A percentile compares a stretch with the other conserved stretches of the same genome.
phyloP scores from a whole-genome alignment of 2,329 filamentous ascomycete species.

The Proliferodiscus dingleyae region DNA sequence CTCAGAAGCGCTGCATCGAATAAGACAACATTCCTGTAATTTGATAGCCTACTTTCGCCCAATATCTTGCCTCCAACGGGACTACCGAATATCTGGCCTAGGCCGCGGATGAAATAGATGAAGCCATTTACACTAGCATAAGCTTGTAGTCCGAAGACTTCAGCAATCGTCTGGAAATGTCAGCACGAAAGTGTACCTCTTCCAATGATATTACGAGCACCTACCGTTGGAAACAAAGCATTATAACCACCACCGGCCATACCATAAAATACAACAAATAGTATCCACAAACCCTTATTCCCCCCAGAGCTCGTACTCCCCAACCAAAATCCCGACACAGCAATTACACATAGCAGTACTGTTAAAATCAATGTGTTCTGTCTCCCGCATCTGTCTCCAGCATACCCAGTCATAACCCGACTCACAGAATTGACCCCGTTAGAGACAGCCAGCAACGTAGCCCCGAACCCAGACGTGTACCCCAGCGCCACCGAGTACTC shows the following conservation, averaged over 20 bases:
- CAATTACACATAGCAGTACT: constrained; percentile 33
- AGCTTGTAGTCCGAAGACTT: constrained; percentile 43
- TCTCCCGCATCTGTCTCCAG: constrained; percentile 42
- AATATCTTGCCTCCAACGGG: constrained; percentile 41
- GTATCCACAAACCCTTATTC: constrained; percentile 35
- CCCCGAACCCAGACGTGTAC: constrained; percentile 36
- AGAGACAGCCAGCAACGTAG: constrained; percentile 40
- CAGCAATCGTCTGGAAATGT: constrained; percentile 35
- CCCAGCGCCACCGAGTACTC: constrained; percentile 43
- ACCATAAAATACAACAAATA: constrained; percentile 41
- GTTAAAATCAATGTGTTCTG: constrained; percentile 44
- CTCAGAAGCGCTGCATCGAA: constrained; percentile 39
- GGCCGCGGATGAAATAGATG: constrained; percentile 40
- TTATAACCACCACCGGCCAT: constrained; percentile 41
- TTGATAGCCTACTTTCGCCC: constrained; percentile 29
- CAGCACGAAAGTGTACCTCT: neutral
- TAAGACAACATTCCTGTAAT: constrained; percentile 36
- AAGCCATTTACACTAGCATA: constrained; percentile 45
- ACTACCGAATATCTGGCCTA: constrained; percentile 41
- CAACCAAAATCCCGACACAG: constrained; percentile 37
- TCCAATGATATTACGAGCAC: neutral
- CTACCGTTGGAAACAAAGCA: constrained; percentile 38
- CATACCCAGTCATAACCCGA: constrained; percentile 40
- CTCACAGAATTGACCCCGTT: constrained; percentile 43
- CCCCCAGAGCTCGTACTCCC: constrained; percentile 25